Evolutionary conservation across 2,329 filamentous ascomycete genomes (phyloP).

Genomic region (Calonectria pseudoturangicola): DNA sequence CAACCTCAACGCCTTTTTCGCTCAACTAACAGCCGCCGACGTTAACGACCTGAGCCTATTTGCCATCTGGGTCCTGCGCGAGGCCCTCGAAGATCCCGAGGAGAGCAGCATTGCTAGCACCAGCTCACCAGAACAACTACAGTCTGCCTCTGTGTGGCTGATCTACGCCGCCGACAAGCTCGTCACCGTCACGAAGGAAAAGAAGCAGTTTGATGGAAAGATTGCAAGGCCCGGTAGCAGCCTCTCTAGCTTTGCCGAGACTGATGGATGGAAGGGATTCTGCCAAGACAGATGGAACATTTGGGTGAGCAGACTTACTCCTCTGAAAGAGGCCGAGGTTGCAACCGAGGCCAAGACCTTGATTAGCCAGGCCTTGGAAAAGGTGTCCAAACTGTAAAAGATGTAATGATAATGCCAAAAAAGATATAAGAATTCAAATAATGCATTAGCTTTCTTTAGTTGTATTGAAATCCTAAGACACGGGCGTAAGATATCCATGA

Average conservation of each 20-base stretch:
- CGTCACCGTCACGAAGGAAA: neutral
- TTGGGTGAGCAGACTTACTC: slow-evolving; percentile 32
- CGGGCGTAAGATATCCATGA: no score
- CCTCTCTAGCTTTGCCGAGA: slow-evolving; percentile 5
- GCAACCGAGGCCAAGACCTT: neutral
- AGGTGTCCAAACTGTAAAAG: neutral
- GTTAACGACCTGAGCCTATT: slow-evolving; percentile 44
- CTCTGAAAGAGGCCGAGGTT: neutral
- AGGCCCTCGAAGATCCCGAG: slow-evolving; percentile 45
- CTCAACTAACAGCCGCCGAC: slow-evolving; percentile 39
- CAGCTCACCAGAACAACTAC: slow-evolving; percentile 17
- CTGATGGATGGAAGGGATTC: slow-evolving; percentile 44
- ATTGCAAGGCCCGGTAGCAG: slow-evolving; percentile 43
- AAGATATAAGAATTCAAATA: neutral
- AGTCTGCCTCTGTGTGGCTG: slow-evolving; percentile 43
- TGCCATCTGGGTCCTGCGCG: slow-evolving; percentile 46
- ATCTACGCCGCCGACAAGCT: slow-evolving; percentile 37
- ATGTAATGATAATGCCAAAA: neutral
- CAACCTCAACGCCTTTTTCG: slow-evolving; percentile 47
- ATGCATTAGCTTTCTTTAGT: neutral
- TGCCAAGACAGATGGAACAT: slow-evolving; percentile 41
- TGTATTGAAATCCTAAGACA: no score
- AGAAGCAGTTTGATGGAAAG: slow-evolving; percentile 49
- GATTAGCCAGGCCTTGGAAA: slow-evolving; percentile 11
- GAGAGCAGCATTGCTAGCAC: slow-evolving; percentile 24